phyloP scores from a whole-genome alignment of 2,329 filamentous ascomycete species.

The Gnomoniopsis sp. region DNA sequence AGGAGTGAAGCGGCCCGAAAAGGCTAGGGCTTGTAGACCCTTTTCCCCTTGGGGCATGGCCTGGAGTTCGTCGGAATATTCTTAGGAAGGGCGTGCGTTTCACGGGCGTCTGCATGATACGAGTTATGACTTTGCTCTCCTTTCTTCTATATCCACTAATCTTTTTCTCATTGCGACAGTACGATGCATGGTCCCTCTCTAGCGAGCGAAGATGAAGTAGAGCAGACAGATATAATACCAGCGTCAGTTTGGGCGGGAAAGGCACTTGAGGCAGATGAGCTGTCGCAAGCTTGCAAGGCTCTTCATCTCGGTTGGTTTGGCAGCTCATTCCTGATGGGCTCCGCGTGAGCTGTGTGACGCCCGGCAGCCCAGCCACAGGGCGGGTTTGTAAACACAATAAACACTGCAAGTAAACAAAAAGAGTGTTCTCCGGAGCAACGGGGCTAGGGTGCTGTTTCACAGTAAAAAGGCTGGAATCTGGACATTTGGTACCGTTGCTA shows the following conservation, averaged over 20 bases:
- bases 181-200: background rate
- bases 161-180: background rate
- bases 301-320: background rate
- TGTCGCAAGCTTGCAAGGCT: background rate
- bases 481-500: too few relatives aligned
- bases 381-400: constrained; percentile 3
- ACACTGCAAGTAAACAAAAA: constrained; percentile 9
- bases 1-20: constrained; percentile 39
- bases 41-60: background rate
- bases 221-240: constrained; percentile 7
- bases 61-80: background rate
- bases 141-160: background rate
- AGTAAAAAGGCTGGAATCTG: too few relatives aligned
- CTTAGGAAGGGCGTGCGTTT: background rate
- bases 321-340: background rate
- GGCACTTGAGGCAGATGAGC: background rate
- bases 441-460: constrained; percentile 1
- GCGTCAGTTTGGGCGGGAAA: background rate
- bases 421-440: constrained; percentile 6
- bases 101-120: constrained; percentile 1
- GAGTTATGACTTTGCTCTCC: constrained; percentile 9
- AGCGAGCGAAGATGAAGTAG: constrained; percentile 3
- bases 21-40: constrained; percentile 10
- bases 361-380: background rate
- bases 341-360: background rate